These are phyloP conservation scores for Purshia tridentata DNA, from an alignment of 306 rosid species.

Conservation along the genomic window DNA sequence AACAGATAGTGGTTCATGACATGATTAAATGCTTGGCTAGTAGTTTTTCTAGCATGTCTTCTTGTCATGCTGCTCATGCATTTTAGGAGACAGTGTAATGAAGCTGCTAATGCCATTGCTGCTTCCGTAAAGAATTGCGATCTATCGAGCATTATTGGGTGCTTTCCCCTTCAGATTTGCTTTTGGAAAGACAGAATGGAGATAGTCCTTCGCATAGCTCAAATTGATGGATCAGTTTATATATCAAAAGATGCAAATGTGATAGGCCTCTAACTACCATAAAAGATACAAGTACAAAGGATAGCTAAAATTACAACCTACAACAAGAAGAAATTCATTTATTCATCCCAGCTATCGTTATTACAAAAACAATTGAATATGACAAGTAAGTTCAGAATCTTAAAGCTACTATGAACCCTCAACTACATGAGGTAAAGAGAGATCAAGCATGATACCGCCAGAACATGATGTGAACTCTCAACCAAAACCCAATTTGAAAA, in stretches of 20 bases:
- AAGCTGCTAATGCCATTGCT: too few species aligned
- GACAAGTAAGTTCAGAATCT: slow-evolving; percentile 36
- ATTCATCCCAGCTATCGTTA: slow-evolving; percentile 22
- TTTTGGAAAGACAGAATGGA: too few species aligned
- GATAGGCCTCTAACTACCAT: not conserved
- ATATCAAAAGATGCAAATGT: not conserved
- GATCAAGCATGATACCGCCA: slow-evolving; percentile 27
- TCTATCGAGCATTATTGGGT: too few species aligned
- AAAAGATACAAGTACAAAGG: not conserved
- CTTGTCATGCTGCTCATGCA: too few species aligned
- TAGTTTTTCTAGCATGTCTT: too few species aligned
- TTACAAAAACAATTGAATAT: slow-evolving; percentile 31
- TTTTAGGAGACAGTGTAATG: too few species aligned
- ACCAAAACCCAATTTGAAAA: slow-evolving; percentile 13
- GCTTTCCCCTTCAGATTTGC: too few species aligned
- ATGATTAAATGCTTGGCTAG: too few species aligned
- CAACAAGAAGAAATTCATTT: slow-evolving; percentile 7
- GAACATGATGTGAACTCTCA: slow-evolving; percentile 22
- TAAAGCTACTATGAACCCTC: slow-evolving; percentile 28
- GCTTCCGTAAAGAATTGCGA: too few species aligned
- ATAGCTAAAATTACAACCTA: not conserved
- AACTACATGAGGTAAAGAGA: slow-evolving; percentile 21
- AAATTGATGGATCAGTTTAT: too few species aligned
- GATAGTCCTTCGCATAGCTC: not conserved
- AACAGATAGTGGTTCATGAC: too few species aligned